These are phyloP conservation scores for Phytophthora syringae DNA, from an alignment of 352 stramenopile species.

Conservation along the genomic window DNA sequence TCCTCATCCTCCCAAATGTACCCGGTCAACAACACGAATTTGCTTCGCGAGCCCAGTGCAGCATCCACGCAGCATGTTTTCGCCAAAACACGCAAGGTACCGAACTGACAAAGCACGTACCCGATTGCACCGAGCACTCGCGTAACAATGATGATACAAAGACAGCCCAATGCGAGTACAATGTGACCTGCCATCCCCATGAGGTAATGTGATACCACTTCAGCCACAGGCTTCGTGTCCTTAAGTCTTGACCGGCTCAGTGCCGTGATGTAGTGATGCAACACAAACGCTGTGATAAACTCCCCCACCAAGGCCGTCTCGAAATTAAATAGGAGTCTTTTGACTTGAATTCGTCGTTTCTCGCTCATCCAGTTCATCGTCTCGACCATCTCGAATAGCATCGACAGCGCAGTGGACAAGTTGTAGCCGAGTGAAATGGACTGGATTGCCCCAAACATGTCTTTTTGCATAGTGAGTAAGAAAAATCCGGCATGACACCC, in stretches of 20 bases:
- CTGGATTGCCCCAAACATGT: conserved; percentile 25
- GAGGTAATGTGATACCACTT: conserved; percentile 26
- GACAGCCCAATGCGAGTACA: conserved; percentile 26
- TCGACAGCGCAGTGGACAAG: conserved; percentile 29
- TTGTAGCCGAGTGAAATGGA: conserved; percentile 43
- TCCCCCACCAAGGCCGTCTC: conserved; percentile 35
- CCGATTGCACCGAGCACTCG: conserved; percentile 14
- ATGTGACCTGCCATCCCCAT: conserved; percentile 25
- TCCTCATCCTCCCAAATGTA: conserved; percentile 24
- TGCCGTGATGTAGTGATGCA: conserved; percentile 28
- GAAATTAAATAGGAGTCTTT: conserved; percentile 30
- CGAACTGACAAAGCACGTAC: conserved; percentile 16
- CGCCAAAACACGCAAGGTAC: conserved; percentile 12
- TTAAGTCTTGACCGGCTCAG: conserved; percentile 22
- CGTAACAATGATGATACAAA: conserved; percentile 15
- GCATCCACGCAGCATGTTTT: conserved; percentile 26
- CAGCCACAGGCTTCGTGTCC: conserved; percentile 6
- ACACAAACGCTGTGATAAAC: conserved; percentile 22
- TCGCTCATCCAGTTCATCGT: conserved; percentile 31
- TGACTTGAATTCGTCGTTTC: conserved; percentile 6
- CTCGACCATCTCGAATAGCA: conserved; percentile 41
- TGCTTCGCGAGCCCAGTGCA: conserved; percentile 21
- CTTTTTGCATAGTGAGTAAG: conserved; percentile 32
- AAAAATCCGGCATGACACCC: conserved; percentile 40
- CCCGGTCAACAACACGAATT: conserved; percentile 29